A percentile compares a stretch with the other conserved stretches of the same genome.
Conservation (phyloP, 768 basidiomycete genomes). For the Russula lepida region DNA sequence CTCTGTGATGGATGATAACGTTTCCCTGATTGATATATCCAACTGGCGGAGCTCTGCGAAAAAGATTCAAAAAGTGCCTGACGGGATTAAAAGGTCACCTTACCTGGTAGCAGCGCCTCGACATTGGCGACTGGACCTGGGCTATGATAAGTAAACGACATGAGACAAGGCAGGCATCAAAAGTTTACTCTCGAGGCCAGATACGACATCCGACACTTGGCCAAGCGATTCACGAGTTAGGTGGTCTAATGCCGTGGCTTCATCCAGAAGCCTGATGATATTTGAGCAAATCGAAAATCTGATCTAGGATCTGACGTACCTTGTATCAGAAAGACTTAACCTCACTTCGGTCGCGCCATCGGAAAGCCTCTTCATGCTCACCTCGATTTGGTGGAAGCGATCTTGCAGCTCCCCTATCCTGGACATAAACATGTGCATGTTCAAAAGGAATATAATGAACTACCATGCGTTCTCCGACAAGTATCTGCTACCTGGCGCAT, state of each 20-base stretch:
- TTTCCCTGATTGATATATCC: conserved; percentile 16
- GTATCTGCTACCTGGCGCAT: conserved; percentile 76
- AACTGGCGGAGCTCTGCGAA: conserved; percentile 17
- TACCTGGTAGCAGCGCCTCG: conserved; percentile 49
- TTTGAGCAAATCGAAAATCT: neutral
- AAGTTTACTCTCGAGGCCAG: conserved; percentile 10
- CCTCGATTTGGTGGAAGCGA: conserved; percentile 43
- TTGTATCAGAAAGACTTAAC: conserved; percentile 8
- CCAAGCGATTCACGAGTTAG: conserved; percentile 9
- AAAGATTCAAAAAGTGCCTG: neutral
- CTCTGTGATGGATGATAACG: conserved; percentile 7
- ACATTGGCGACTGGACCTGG: conserved; percentile 41
- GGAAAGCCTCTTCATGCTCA: conserved; percentile 18
- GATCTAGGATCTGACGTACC: conserved; percentile 2
- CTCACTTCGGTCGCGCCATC: conserved; percentile 20
- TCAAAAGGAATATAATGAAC: conserved; percentile 21
- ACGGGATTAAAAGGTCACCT: neutral
- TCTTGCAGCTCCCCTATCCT: conserved; percentile 33
- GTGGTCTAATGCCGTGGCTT: conserved; percentile 11
- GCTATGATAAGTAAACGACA: neutral
- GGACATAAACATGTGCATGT: neutral
- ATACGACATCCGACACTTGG: conserved; percentile 13
- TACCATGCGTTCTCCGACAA: conserved; percentile 62
- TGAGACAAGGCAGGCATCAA: neutral
- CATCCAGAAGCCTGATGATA: conserved; percentile 11